These are phyloP conservation scores for Wickerhamiella shivajii DNA, from an alignment of 805 yeast species.

Conservation along the genomic window DNA sequence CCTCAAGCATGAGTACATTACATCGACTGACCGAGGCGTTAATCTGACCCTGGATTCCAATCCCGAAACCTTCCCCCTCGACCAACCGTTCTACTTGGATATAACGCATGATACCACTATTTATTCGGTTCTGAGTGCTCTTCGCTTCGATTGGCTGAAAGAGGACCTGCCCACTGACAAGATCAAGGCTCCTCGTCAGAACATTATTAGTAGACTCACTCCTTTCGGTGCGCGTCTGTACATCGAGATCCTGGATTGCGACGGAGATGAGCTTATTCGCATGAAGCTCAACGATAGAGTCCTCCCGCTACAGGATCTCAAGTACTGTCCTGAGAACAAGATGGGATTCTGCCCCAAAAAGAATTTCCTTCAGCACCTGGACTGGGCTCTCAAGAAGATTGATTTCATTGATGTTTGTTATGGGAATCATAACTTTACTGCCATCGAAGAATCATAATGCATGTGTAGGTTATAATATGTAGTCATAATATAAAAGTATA, in stretches of 20 bases:
- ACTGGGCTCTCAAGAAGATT: conserved; percentile 17
- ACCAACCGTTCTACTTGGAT: conserved; percentile 44
- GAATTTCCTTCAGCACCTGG: conserved; percentile 20
- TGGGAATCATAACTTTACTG: too few relatives aligned
- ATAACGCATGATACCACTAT: conserved; percentile 67
- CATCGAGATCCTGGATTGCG: conserved; percentile 27
- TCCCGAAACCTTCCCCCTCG: conserved; percentile 26
- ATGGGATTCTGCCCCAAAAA: conserved; percentile 25
- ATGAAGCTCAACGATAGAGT: conserved; percentile 27
- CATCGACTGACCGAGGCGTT: conserved; percentile 32
- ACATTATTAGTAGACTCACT: conserved; percentile 27
- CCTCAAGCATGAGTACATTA: conserved; percentile 35
- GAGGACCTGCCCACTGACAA: conserved; percentile 32
- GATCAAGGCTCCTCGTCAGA: conserved; percentile 29
- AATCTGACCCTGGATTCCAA: conserved; percentile 29
- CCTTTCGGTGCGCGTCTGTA: conserved; percentile 30
- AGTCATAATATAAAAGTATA: too few relatives aligned
- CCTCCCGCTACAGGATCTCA: conserved; percentile 24
- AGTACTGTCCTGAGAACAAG: conserved; percentile 21
- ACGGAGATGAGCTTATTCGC: conserved; percentile 20
- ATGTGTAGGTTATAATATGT: too few relatives aligned
- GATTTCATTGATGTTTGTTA: conserved; percentile 23
- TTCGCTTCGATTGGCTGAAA: conserved; percentile 36
- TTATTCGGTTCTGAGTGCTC: conserved; percentile 44
- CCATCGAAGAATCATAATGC: too few relatives aligned